phyloP scores from a whole-genome alignment of 768 basidiomycete species.

The Pleurotus eryngii region DNA sequence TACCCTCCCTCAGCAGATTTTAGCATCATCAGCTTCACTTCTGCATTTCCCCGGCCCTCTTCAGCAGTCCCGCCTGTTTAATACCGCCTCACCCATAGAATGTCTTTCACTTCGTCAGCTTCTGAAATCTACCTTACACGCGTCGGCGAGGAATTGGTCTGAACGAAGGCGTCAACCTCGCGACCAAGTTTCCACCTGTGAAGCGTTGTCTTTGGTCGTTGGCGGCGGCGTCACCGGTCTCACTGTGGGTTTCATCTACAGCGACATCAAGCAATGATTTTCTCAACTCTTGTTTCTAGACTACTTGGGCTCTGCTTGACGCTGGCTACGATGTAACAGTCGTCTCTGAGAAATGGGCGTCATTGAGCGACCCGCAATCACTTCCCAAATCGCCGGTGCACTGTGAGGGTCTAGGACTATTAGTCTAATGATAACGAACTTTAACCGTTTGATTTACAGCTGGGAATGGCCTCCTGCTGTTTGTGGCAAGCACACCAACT shows the following conservation, averaged over 20 bases:
- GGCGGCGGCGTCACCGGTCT: constrained; percentile 14
- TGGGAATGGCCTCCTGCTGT: constrained; percentile 40
- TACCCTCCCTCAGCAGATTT: not conserved
- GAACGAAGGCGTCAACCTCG: constrained; percentile 4
- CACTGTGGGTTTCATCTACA: constrained; percentile 1
- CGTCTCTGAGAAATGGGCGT: constrained; percentile 22
- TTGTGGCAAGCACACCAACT: constrained; percentile 34
- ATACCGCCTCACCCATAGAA: not conserved
- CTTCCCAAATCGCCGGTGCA: constrained; percentile 24
- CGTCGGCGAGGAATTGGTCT: constrained; percentile 5
- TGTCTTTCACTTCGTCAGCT: not conserved
- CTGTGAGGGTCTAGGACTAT: constrained; percentile 16
- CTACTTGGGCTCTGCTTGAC: constrained; percentile 31
- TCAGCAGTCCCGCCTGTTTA: not conserved
- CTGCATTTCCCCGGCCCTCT: not conserved
- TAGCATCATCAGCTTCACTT: not conserved
- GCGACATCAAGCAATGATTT: not conserved
- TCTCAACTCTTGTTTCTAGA: constrained; percentile 4
- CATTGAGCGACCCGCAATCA: constrained; percentile 15
- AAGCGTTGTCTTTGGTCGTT: constrained; percentile 10
- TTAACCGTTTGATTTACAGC: constrained; percentile 8
- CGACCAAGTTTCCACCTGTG: not conserved
- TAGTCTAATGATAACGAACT: not conserved
- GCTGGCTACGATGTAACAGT: constrained; percentile 33
- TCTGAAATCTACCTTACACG: constrained; percentile 4